These are phyloP conservation scores for Penicillium diatomitis DNA, from an alignment of 495 filamentous ascomycete species.

Conservation along the genomic window DNA sequence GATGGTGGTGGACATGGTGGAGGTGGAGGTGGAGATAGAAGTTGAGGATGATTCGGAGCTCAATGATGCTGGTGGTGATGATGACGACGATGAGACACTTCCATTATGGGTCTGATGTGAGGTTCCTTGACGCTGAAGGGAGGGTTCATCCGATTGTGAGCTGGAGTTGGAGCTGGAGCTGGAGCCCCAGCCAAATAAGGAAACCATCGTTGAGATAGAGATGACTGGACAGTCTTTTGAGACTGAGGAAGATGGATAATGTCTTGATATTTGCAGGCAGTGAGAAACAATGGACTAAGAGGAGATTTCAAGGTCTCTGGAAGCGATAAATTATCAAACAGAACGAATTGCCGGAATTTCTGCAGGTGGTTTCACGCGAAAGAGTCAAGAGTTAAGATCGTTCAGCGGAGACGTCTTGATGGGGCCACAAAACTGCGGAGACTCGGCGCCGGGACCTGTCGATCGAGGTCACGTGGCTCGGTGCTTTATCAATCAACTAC, in stretches of 20 bases:
- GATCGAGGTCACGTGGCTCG: slow-evolving; percentile 1
- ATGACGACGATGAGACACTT: background rate
- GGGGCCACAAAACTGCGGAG: slow-evolving; percentile 7
- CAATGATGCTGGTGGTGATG: slow-evolving; percentile 1
- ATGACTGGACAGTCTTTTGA: background rate
- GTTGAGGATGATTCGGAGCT: background rate
- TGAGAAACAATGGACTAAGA: background rate
- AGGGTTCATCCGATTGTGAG: slow-evolving; percentile 2
- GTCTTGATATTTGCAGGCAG: too few species aligned
- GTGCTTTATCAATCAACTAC: background rate
- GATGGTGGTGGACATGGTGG: too few species aligned
- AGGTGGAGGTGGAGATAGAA: too few species aligned
- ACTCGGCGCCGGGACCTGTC: background rate
- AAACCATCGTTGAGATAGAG: slow-evolving; percentile 13
- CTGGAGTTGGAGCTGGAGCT: slow-evolving; percentile 15
- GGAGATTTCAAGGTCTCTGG: background rate
- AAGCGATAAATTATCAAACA: background rate
- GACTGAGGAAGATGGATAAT: background rate
- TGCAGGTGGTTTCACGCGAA: background rate
- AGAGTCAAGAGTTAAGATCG: background rate
- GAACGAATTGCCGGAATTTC: too few species aligned
- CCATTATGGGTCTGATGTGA: background rate
- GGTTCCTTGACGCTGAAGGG: slow-evolving; percentile 2
- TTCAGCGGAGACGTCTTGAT: background rate
- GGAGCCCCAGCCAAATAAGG: slow-evolving; percentile 24